These are phyloP conservation scores for Lenwebbia sp. DNA, from an alignment of 345 rosid species.

Conservation along the genomic window DNA sequence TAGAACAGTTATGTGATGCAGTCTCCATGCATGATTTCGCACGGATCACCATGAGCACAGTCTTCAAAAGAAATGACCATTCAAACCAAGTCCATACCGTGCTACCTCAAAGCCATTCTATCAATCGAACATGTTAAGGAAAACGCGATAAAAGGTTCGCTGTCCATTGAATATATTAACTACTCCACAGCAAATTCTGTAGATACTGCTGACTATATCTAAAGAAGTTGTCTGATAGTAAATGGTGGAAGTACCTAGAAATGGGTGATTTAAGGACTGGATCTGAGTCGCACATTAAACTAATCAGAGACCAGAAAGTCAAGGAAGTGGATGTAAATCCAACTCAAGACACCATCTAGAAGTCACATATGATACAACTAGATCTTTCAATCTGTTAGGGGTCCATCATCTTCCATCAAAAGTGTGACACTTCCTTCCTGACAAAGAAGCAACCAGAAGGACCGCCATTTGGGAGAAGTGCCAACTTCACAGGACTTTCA, in stretches of 20 bases:
- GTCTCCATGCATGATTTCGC: background rate
- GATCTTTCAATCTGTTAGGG: background rate
- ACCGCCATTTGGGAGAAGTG: slow-evolving; percentile 22
- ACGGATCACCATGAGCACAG: background rate
- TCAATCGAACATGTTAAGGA: background rate
- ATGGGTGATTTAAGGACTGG: too few species aligned
- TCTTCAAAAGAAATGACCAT: background rate
- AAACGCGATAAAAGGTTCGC: background rate
- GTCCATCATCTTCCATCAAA: slow-evolving; percentile 1
- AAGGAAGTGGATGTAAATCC: background rate
- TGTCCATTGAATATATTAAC: background rate
- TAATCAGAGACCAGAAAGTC: background rate
- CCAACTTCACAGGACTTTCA: slow-evolving; percentile 20
- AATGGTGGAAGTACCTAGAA: too few species aligned
- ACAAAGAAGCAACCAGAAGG: slow-evolving; percentile 34
- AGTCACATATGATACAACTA: background rate
- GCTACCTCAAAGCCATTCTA: background rate
- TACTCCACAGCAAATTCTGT: background rate
- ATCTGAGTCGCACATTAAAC: too few species aligned
- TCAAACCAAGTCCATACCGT: background rate
- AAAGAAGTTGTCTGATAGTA: background rate
- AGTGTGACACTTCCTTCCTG: slow-evolving; percentile 11
- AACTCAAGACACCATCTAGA: background rate
- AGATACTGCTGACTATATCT: background rate
- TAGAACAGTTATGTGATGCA: background rate